These are phyloP conservation scores for Danielia reshetovae DNA, from an alignment of 805 yeast genomes.

Conservation along the genomic window DNA sequence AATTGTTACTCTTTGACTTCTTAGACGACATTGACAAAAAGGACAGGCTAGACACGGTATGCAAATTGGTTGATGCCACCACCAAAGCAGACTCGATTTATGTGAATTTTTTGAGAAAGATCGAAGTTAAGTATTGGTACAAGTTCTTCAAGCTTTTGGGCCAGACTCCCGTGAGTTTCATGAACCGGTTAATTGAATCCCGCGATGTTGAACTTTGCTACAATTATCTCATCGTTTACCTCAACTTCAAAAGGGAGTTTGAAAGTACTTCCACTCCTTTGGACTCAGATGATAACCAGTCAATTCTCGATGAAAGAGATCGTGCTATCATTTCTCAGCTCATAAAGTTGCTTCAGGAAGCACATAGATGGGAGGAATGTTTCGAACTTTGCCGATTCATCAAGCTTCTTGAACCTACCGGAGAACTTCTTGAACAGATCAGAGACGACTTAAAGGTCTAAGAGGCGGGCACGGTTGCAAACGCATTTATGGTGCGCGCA, in stretches of 20 bases:
- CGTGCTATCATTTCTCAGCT: conserved; percentile 39
- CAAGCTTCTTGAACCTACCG: conserved; percentile 45
- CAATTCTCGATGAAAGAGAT: conserved; percentile 26
- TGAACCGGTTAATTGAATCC: conserved; percentile 37
- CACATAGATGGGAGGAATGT: conserved; percentile 48
- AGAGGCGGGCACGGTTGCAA: too few relatives aligned
- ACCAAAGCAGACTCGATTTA: conserved; percentile 31
- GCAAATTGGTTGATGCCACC: conserved; percentile 15
- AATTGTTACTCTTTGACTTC: conserved; percentile 42
- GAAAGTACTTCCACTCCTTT: background rate
- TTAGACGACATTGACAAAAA: conserved; percentile 26
- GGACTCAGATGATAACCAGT: background rate
- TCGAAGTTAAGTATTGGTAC: conserved; percentile 53
- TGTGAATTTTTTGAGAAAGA: conserved; percentile 55
- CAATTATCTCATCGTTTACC: conserved; percentile 48
- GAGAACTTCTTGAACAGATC: conserved; percentile 21
- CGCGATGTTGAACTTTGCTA: conserved; percentile 46
- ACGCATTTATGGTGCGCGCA: conserved; percentile 10
- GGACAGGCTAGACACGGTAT: conserved; percentile 6
- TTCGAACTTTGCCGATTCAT: conserved; percentile 53
- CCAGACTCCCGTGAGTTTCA: conserved; percentile 43
- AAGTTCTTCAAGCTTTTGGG: conserved; percentile 40
- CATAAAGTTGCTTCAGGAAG: conserved; percentile 37
- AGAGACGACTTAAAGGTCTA: conserved; percentile 1
- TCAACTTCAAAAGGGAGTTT: conserved; percentile 43